Base-by-base conservation (phyloP, 1,139 yeast species). In the Pneumocystis sp. region DNA sequence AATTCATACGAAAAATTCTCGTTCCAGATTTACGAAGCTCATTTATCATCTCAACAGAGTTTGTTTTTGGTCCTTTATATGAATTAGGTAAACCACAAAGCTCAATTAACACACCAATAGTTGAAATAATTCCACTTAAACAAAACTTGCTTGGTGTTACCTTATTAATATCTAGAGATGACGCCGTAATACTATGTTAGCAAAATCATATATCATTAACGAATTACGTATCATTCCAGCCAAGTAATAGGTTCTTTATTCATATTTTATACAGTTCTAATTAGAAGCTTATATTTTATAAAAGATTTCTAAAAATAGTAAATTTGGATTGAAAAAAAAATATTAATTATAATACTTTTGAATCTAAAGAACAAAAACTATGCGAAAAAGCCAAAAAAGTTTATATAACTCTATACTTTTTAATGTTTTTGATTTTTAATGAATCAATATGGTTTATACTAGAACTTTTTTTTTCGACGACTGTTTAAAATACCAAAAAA, bases 1-100 rank as follows among this genome's bases (percentile, higher is more conserved):
- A 93, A 86, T 93, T 95, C 97, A 93, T 90, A 78, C 98, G 87
- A 66, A 89, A 97, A 76, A 93, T 89, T 83, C 91, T 93, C 74
- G 93, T 84, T 76, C 99, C 99, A 68, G 96, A 96, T 79, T 89
- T 88, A 83, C 98, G 87, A 76, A 93, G 84, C 76, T 85, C 84
- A 73, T 86, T 90, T 76, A 93, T 80, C 72, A 83, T 82, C 75
- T 91, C 97, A 71, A 85, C 93, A 73, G 82, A 79, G 85, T 93
- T 93, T 79, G 97, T 89, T 82, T 89, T 90, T 74, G 99, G 99
- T 73, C 90, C 98, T 50, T 50, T 25, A 25, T 12, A 12, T 15
- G 1, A 25, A 12, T 50, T 10, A 50, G 15, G 4, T n/a, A 25
- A 1, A 7, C 4, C 29, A 25, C 12, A 25, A n/a, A 50, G 8